Evolutionary conservation across 768 basidiomycete genomes (phyloP), one percentile per base, ranked within the genome.

Genomic region (Suillus lakei): DNA sequence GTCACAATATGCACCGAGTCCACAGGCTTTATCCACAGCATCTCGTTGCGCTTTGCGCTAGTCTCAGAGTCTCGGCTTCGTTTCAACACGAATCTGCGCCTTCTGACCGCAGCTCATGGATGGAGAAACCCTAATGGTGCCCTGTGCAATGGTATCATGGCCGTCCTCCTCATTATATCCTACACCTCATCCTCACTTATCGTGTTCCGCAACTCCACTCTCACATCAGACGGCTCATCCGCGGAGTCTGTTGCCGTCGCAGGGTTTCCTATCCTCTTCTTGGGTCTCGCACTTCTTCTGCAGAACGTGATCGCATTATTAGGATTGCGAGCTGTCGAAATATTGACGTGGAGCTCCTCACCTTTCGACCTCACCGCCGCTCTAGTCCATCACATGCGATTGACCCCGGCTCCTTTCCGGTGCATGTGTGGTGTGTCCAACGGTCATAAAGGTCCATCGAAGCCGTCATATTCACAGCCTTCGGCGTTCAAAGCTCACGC

Each of bases 321-420:
- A 1, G 73, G 73, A 18, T 65, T 70, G 23, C 56, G 67, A 34
- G 38, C 63, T 28, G 70, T 73, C 21, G 66, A 71, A 60, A 67
- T 77, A 39, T 41, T 73, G 59, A 77, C 76, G 10, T 77, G 76
- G 76, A 78, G 77, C 18, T 71, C 75, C 30, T 77, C 75, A 3
- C 65, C 73, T 16, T 69, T 78, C 23, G 75, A 74, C 12, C 67
- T 72, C 0, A 73, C 74, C 2, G 76, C 76, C 2, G 76, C 76
- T 2, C 65, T 77, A 32, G 64, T 77, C 15, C 71, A 73, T n/a
- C 70, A 77, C 18, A 67, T 70, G 2, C 69, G 69, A 12, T 70
- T 77, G 46, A 1, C 69, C 5, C 68, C n/a, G n/a, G n/a, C n/a
- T n/a, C n/a, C n/a, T n/a, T n/a, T n/a, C n/a, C n/a, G n/a, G n/a